These are phyloP conservation scores for Orbilia oligospora DNA, from an alignment of 2,329 filamentous ascomycete species.

Conservation along the genomic window DNA sequence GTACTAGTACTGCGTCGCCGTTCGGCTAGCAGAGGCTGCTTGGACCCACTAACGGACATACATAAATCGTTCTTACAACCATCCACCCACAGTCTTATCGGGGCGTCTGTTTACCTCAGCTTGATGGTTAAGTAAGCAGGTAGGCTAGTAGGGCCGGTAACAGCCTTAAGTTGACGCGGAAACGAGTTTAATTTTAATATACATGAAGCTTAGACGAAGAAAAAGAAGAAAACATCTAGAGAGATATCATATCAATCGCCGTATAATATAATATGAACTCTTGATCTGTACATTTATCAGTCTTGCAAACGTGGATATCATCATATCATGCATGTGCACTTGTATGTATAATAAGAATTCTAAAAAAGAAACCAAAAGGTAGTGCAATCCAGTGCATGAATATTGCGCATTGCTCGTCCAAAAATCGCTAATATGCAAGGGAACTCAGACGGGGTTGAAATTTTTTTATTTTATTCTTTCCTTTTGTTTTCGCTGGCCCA, in stretches of 20 bases:
- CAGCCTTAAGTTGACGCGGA: too few species aligned
- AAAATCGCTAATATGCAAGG: constrained; percentile 28
- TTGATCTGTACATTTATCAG: neutral
- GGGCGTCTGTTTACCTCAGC: too few species aligned
- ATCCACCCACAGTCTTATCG: too few species aligned
- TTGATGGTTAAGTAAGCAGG: neutral
- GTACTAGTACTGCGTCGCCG: too few species aligned
- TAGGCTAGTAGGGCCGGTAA: neutral
- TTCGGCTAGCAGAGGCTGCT: constrained; percentile 19
- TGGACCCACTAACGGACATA: constrained; percentile 26
- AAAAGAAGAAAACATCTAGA: too few species aligned
- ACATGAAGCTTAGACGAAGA: too few species aligned
- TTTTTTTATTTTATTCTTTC: too few species aligned
- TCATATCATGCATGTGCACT: constrained; percentile 1
- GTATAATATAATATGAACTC: neutral
- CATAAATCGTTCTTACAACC: neutral
- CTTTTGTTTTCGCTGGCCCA: neutral
- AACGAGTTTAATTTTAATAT: too few species aligned
- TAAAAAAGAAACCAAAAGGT: neutral
- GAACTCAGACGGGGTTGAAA: neutral
- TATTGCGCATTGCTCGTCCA: constrained; percentile 14
- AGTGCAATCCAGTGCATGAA: neutral
- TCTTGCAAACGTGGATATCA: constrained; percentile 28
- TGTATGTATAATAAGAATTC: neutral
- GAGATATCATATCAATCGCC: too few species aligned